phyloP scores from a whole-genome alignment of 306 rosid species.

The Arachis stenosperma region DNA sequence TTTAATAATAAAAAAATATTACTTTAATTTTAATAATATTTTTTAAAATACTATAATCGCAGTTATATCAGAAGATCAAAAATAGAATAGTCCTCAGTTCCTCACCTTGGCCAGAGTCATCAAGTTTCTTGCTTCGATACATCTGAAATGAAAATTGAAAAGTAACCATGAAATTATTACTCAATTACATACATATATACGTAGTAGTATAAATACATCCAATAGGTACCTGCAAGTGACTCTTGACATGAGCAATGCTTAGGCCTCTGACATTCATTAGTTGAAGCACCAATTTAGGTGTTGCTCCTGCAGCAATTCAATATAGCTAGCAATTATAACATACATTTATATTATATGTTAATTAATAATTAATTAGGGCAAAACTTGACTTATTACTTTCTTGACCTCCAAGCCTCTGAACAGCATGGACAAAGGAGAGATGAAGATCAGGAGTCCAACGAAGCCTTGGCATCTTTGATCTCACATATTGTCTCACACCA shows the following conservation, averaged over 20 bases:
- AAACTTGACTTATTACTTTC: conserved; percentile 59
- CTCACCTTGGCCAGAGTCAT: conserved; percentile 70
- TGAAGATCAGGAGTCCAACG: conserved; percentile 83
- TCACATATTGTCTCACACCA: conserved; percentile 58
- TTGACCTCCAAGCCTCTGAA: conserved; percentile 72
- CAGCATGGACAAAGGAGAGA: conserved; percentile 66
- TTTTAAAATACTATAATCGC: too few relatives aligned
- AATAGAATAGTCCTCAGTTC: conserved; percentile 29
- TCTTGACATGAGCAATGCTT: conserved; percentile 78
- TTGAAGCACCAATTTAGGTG: conserved; percentile 74
- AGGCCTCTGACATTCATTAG: conserved; percentile 80
- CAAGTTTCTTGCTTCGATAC: conserved; percentile 82
- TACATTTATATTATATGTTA: too few relatives aligned
- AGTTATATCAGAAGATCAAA: too few relatives aligned
- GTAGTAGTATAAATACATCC: background rate
- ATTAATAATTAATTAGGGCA: too few relatives aligned
- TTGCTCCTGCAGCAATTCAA: conserved; percentile 58
- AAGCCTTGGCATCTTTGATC: conserved; percentile 73
- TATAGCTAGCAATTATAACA: background rate
- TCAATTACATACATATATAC: too few relatives aligned
- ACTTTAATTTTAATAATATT: too few relatives aligned
- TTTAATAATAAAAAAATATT: too few relatives aligned
- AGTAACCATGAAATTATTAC: background rate
- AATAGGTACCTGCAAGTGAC: conserved; percentile 67
- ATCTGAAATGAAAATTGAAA: conserved; percentile 45